Percentiles rank a stretch among this genome's conserved stretches.
These are phyloP conservation scores for Yamadazyma atlantica DNA, from an alignment of 1,139 yeast species.

Conservation along the genomic window DNA sequence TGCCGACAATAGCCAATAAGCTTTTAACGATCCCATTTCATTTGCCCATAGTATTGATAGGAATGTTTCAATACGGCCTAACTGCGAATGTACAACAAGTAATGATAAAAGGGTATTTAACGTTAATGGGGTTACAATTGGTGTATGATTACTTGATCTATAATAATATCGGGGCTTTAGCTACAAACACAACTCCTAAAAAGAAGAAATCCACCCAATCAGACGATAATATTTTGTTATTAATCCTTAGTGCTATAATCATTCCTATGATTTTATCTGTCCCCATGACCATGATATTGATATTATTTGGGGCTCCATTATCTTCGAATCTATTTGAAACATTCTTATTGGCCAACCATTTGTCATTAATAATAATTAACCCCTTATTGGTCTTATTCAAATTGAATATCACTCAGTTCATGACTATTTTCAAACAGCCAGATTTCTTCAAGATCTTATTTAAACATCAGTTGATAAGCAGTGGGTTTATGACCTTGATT, in stretches of 20 bases:
- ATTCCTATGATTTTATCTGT: conserved; percentile 46
- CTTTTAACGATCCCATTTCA: conserved; percentile 43
- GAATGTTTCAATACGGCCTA: conserved; percentile 40
- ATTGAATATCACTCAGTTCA: conserved; percentile 44
- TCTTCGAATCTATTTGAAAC: conserved; percentile 58
- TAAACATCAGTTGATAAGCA: conserved; percentile 37
- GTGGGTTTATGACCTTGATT: conserved; percentile 51
- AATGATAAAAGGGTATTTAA: conserved; percentile 28
- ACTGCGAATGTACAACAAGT: conserved; percentile 26
- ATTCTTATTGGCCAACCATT: conserved; percentile 60
- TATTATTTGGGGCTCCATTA: conserved; percentile 88
- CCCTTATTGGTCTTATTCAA: conserved; percentile 66
- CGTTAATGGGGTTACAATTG: conserved; percentile 25
- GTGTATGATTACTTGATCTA: conserved; percentile 26
- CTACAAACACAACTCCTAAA: conserved; percentile 9
- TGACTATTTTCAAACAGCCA: conserved; percentile 22
- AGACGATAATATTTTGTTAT: conserved; percentile 30
- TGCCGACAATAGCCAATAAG: conserved; percentile 10
- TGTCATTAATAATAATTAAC: conserved; percentile 58
- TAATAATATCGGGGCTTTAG: conserved; percentile 3
- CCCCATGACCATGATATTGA: conserved; percentile 51
- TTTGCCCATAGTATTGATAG: conserved; percentile 35
- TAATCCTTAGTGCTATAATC: conserved; percentile 37
- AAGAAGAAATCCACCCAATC: conserved; percentile 19
- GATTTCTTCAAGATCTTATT: conserved; percentile 24